A percentile compares a stretch with the other conserved stretches of the same genome.
These are phyloP conservation scores for Laburnicola sp. DNA, from an alignment of 2,329 filamentous ascomycete species.

Conservation along the genomic window DNA sequence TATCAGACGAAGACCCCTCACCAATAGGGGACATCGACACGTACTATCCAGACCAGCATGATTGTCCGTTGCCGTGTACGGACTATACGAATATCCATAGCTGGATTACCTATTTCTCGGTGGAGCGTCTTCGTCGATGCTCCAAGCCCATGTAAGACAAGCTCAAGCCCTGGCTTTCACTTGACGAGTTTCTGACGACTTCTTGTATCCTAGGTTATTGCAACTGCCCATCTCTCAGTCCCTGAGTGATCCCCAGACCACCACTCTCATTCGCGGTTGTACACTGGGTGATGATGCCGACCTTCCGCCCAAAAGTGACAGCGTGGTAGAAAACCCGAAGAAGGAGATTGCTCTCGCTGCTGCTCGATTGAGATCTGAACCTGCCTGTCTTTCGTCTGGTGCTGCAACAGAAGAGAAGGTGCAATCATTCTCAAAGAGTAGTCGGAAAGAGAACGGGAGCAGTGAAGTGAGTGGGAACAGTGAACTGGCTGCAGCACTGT, in stretches of 20 bases:
- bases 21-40: not conserved
- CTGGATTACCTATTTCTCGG: conserved; percentile 3
- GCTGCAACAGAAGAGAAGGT: not conserved
- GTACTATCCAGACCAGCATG: conserved; percentile 6
- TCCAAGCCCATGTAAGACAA: not conserved
- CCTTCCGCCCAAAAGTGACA: not conserved
- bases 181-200: too few relatives aligned
- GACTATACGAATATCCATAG: conserved; percentile 2
- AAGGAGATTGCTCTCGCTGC: not conserved
- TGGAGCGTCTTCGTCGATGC: not conserved
- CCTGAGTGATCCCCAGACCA: not conserved
- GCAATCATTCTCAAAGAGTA: not conserved
- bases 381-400: not conserved
- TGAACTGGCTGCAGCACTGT: not conserved
- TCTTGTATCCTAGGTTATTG: not conserved
- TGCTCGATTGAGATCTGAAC: not conserved
- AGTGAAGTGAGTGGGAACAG: not conserved
- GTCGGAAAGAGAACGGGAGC: too few relatives aligned
- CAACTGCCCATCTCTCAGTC: not conserved
- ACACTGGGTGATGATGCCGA: not conserved
- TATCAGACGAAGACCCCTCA: conserved; percentile 1
- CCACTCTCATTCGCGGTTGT: not conserved
- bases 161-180: not conserved
- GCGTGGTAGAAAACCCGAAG: not conserved
- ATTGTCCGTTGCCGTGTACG: not conserved